Evolutionary conservation across 345 rosid genomes (phyloP), one percentile per base, ranked within the genome.

Genomic region (Cochlearia excelsa): DNA sequence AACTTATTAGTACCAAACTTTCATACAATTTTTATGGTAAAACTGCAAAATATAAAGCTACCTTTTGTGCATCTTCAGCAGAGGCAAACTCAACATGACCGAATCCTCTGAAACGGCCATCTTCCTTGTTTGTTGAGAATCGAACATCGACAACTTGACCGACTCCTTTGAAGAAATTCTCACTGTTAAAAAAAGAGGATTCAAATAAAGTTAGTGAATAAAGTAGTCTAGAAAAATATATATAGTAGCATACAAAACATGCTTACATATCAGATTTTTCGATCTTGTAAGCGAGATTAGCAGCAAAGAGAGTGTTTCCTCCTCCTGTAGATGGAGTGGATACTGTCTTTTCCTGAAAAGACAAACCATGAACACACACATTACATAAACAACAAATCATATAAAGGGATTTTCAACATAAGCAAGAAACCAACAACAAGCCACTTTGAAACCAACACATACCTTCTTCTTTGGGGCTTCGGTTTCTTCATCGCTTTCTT

Each of bases 271-370:
- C 23, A 16, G 23, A 16, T 16, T 16, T 16, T 16, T 16, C 23
- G 23, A 16, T 16, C 23, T 16, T 16, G 23, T 16, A 16, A 16
- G 23, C 23, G 23, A 16, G 23, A 16, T 16, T 16, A 16, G 23
- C 23, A 16, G 23, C 23, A 16, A 16, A 16, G 23, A 16, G 23
- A 16, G 23, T 16, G 23, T 16, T 16, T 16, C 23, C 91, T 38
- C 82, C 97, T 0, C 75, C 64, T 3, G 72, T 59, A 45, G 46
- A 61, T 35, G 87, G 84, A 30, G 97, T 69, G n/a, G 52, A 43
- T 5, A 90, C 93, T 0, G 93, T 84, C 58, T 82, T 75, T 3
- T 79, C 80, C 97, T 92, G 3, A 80, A 73, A 75, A 7, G 35
- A 3, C 3, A 33, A 33, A 33, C 4, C 35, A 33, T 33, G 23